Base-by-base conservation (phyloP, 2,329 filamentous ascomycete genomes). In the Ustilaginoidea virens region DNA sequence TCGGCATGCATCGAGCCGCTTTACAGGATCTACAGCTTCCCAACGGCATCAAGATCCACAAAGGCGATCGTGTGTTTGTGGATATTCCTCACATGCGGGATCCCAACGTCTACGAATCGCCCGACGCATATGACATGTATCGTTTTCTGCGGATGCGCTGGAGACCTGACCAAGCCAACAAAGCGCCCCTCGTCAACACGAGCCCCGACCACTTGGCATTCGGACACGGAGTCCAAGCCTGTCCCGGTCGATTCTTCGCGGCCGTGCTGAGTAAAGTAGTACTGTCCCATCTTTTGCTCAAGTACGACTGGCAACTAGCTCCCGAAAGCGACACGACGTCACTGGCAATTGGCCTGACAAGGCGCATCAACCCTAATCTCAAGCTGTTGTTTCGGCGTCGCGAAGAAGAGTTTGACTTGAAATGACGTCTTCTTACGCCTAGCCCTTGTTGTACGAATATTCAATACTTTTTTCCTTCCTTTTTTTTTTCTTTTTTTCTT, bases 21-120 rank as follows among this genome's bases (percentile, higher is more conserved):
- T 28, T 35, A 16, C 24, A 35, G 18, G 33, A 35, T 15, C 15
- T 35, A 25, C 18, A 17, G 16, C 30, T 35, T 5, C 30, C 33
- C 4, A 22, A 24, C n/a, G 33, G 33, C 10, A 16, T 30, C 7
- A 12, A 17, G 7, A 33, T 33, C 4, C 30, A 18, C 13, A 35
- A 33, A 24, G 33, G 30, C 15, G 33, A 35, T 17, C 30, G 33
- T 10, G 33, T 35, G 4, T 35, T 35, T 26, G 30, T 35, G 6
- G 33, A 35, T 16, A 32, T 33, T 25, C 27, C 33, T 9, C 33
- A 33, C 22, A 35, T 35, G 33, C 33, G 28, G 7, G 33, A 35
- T 16, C 17, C 30, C 21, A 11, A 18, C 14, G 6, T 35, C 17
- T 35, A 35, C 17, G 24, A 35, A 23, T 27, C 25, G 11, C 33